A percentile compares a stretch with the other conserved stretches of the same genome.
Conservation (phyloP, 2,329 filamentous ascomycete genomes). For the Claviceps sp. region DNA sequence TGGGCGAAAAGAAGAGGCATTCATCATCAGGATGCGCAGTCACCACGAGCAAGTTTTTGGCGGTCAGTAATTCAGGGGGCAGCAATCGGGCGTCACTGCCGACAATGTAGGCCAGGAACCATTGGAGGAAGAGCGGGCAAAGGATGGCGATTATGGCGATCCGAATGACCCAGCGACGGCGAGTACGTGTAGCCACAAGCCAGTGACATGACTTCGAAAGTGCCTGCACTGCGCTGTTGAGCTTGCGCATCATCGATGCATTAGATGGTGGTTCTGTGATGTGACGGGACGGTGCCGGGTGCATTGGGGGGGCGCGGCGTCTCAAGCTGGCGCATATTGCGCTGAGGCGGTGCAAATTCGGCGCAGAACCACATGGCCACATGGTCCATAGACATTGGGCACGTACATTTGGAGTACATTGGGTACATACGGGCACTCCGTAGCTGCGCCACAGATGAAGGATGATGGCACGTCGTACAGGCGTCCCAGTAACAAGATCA, state of each 20-base stretch:
- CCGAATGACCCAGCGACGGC: conserved; percentile 10
- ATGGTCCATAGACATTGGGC: too few relatives aligned
- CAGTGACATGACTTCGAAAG: conserved; percentile 7
- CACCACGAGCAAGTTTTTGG: conserved; percentile 23
- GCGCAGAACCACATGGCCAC: too few relatives aligned
- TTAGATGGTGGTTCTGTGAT: neutral
- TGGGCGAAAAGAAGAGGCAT: conserved; percentile 20
- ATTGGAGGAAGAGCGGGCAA: conserved; percentile 20
- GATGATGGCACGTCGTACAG: too few relatives aligned
- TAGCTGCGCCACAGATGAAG: too few relatives aligned
- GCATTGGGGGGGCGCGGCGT: too few relatives aligned
- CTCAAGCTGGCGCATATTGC: too few relatives aligned
- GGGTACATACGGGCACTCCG: too few relatives aligned
- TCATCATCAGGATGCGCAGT: conserved; percentile 28
- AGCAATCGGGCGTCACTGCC: conserved; percentile 23
- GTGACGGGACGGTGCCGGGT: neutral
- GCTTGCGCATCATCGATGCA: conserved; percentile 2
- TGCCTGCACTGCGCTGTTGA: conserved; percentile 4
- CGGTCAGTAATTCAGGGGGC: conserved; percentile 19
- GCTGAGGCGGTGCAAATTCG: too few relatives aligned
- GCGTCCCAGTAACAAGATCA: too few relatives aligned
- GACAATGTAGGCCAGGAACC: conserved; percentile 22
- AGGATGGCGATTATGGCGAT: conserved; percentile 5
- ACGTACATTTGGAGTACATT: too few relatives aligned
- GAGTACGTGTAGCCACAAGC: conserved; percentile 9